Conservation (phyloP, 345 rosid species). For the Eucalyptus marginata region DNA sequence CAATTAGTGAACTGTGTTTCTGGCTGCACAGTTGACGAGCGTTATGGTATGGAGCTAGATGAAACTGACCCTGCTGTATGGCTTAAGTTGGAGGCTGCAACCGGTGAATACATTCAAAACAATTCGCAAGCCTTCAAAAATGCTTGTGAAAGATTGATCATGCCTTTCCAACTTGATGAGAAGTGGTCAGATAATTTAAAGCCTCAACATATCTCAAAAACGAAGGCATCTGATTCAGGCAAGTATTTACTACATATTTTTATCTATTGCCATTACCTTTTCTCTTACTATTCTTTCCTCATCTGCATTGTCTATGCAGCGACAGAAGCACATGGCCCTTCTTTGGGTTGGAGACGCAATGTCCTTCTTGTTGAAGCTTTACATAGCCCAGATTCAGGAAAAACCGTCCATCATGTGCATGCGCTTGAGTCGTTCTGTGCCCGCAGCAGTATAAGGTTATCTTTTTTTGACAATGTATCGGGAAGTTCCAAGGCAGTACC, state of each 20-base stretch:
- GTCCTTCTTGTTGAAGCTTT: conserved; percentile 92
- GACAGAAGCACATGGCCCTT: conserved; percentile 53
- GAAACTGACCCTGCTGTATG: conserved; percentile 98
- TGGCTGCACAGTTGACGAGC: conserved; percentile 70
- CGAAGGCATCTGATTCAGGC: conserved; percentile 24
- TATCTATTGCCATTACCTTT: not conserved
- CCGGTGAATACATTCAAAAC: conserved; percentile 62
- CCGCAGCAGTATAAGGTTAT: conserved; percentile 55
- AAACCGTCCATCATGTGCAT: conserved; percentile 72
- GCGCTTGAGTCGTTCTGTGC: conserved; percentile 85
- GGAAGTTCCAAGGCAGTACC: conserved; percentile 45
- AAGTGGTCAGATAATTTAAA: conserved; percentile 50
- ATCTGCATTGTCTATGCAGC: conserved; percentile 4
- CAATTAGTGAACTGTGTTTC: not conserved
- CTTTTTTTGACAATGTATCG: conserved; percentile 41
- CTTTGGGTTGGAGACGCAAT: conserved; percentile 93
- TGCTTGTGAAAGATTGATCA: conserved; percentile 58
- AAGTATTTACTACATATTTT: not conserved
- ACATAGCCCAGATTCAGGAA: conserved; percentile 83
- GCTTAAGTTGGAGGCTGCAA: conserved; percentile 82
- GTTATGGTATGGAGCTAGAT: conserved; percentile 96
- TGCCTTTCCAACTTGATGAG: conserved; percentile 76
- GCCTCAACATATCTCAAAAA: conserved; percentile 19
- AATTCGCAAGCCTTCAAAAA: conserved; percentile 64
- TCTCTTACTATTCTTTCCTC: conserved; percentile 1